Evolutionary conservation across 139 green algal species (phyloP).

Genomic region (Chlorella sp.): DNA sequence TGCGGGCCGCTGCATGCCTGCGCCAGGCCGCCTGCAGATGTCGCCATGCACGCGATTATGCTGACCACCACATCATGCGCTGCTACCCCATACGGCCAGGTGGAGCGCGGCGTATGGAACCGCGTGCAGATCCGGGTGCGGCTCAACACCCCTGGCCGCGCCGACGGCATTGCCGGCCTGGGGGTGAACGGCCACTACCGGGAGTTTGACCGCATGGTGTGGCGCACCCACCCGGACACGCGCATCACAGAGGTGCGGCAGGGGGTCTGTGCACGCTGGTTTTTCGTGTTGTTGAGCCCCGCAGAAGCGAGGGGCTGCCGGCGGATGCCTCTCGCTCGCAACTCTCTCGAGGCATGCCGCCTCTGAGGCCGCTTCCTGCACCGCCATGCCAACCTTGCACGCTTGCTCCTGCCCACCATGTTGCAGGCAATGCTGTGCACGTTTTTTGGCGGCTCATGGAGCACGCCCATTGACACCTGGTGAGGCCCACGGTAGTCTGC

Average conservation of each 20-base stretch:
- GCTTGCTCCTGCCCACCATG: background rate
- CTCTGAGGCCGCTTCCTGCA: background rate
- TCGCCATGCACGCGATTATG: background rate
- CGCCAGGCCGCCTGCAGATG: background rate
- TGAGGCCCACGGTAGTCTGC: too few species aligned
- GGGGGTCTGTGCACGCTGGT: background rate
- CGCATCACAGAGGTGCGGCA: background rate
- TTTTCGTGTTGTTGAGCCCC: background rate
- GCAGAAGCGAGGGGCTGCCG: background rate
- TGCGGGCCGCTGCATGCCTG: background rate
- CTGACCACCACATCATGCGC: background rate
- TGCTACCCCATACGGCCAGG: background rate
- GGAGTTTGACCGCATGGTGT: background rate
- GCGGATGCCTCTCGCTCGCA: background rate
- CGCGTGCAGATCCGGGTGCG: slow-evolving; percentile 5
- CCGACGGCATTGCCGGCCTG: slow-evolving; percentile 23
- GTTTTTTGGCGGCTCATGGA: slow-evolving; percentile 20
- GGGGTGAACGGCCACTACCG: background rate
- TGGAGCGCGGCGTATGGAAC: slow-evolving; percentile 1
- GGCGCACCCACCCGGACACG: background rate
- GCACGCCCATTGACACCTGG: slow-evolving; percentile 4
- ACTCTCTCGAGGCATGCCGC: background rate
- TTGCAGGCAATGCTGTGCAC: slow-evolving; percentile 10
- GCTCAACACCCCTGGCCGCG: slow-evolving; percentile 8
- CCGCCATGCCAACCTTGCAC: too few species aligned